Evolutionary conservation across 2,329 filamentous ascomycete genomes (phyloP), one percentile per base, ranked within the genome.

Genomic region (Harringtonia aguacate): DNA sequence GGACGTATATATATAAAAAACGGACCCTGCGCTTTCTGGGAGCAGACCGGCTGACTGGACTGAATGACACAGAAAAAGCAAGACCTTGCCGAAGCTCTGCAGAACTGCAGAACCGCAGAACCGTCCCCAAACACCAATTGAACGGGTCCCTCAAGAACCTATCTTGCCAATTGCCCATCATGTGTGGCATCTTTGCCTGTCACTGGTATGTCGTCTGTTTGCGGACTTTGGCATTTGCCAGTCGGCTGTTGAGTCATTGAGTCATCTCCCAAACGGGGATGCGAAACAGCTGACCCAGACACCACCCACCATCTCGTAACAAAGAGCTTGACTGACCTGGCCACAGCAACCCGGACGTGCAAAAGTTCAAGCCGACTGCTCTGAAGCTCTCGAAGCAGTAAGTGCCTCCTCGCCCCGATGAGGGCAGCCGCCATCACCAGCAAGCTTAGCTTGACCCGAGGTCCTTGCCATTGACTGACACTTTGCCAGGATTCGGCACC

Each of bases 181-280:
- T 95, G 88, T 95, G 88, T 82, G 88, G 88, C 67, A 94, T 95
- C 61, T 95, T 95, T 67, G 89, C 87, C 58, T 95, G 89, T 69
- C 86, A 95, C 68, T 73, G 77, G 88, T 94, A 69, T 63, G 80
- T 74, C 47, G 12, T n/a, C 10, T 12, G 17, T 21, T 20, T 29
- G 28, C 10, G 18, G 1, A 18, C 30, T 27, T n/a, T 8, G 14
- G 20, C 24, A 28, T 41, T 56, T 64, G 59, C 64, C 63, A 61
- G 61, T 62, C 62, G 56, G 39, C 27, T 10, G 14, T 41, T 48
- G 50, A 50, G 46, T 52, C 50, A 52, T 31, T 7, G 20, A 10
- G 4, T 29, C 34, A 35, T 13, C 14, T 21, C 20, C 21, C 29
- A 13, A 12, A 1, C 6, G 10, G 28, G 24, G 41, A 43, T n/a